Evolutionary conservation across 2,329 filamentous ascomycete species (phyloP).

Genomic region (Phoma sp.): DNA sequence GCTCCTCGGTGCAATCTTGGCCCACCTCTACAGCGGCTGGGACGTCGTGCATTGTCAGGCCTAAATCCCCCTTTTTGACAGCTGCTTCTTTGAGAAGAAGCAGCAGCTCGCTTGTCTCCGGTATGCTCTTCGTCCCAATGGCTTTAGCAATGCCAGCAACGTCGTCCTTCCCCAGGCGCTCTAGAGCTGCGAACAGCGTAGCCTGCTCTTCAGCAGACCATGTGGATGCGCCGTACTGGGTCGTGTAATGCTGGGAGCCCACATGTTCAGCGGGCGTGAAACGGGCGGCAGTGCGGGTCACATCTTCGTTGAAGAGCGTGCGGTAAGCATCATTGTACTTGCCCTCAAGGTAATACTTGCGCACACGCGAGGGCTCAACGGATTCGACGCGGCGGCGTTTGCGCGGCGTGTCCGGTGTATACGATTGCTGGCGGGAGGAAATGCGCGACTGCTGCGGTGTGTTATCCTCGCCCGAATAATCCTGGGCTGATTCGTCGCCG

Average conservation of each 20-base stretch:
- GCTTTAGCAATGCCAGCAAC: slow-evolving; percentile 65
- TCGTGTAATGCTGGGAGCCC: slow-evolving; percentile 35
- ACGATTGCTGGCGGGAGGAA: slow-evolving; percentile 19
- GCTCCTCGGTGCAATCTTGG: slow-evolving; percentile 65
- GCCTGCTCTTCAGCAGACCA: slow-evolving; percentile 79
- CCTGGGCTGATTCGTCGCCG: slow-evolving; percentile 9
- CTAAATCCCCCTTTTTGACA: slow-evolving; percentile 44
- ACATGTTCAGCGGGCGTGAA: slow-evolving; percentile 16
- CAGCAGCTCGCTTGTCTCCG: slow-evolving; percentile 77
- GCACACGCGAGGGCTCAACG: slow-evolving; percentile 17
- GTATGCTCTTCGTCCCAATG: slow-evolving; percentile 72
- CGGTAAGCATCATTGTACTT: slow-evolving; percentile 56
- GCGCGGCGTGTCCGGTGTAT: slow-evolving; percentile 22
- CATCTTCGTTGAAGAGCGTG: slow-evolving; percentile 41
- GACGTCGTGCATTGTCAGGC: slow-evolving; percentile 60
- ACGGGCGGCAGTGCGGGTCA: slow-evolving; percentile 26
- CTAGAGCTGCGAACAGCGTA: slow-evolving; percentile 69
- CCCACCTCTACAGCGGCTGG: slow-evolving; percentile 77
- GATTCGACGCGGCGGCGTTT: slow-evolving; percentile 36
- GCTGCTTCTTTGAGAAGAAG: slow-evolving; percentile 62
- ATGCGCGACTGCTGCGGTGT: slow-evolving; percentile 5
- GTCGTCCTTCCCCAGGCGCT: slow-evolving; percentile 68
- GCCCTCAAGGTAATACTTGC: slow-evolving; percentile 41
- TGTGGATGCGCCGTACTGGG: slow-evolving; percentile 70
- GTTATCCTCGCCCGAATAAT: slow-evolving; percentile 7